Percentiles rank a stretch among this genome's conserved stretches.
phyloP scores from a whole-genome alignment of 495 filamentous ascomycete genomes.

The Penicillium diatomitis region DNA sequence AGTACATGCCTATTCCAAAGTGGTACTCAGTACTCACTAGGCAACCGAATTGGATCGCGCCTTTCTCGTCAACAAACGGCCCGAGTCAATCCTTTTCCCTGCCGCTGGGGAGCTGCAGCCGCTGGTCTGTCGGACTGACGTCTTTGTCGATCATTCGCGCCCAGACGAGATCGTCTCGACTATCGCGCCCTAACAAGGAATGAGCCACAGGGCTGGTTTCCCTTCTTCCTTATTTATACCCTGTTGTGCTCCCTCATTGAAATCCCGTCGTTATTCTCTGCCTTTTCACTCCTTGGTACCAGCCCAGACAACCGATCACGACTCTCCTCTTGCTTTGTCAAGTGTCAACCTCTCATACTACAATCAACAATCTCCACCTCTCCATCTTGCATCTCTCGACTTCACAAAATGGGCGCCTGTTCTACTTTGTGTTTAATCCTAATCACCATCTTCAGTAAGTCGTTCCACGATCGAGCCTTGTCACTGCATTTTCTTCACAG shows the following conservation, averaged over 20 bases:
- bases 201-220: too few relatives aligned
- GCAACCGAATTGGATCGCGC: too few relatives aligned
- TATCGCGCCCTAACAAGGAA: neutral
- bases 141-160: slow-evolving; percentile 5
- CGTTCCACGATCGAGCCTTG: too few relatives aligned
- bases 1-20: too few relatives aligned
- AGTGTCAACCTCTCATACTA: too few relatives aligned
- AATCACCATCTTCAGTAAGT: slow-evolving; percentile 51
- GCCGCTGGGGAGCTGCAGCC: neutral
- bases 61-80: too few relatives aligned
- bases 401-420: slow-evolving; percentile 30
- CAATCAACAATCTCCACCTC: neutral
- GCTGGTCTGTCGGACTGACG: slow-evolving; percentile 4
- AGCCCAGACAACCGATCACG: slow-evolving; percentile 3
- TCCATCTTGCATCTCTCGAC: neutral
- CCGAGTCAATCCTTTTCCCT: neutral
- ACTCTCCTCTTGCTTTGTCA: too few relatives aligned
- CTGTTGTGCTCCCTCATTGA: slow-evolving; percentile 20
- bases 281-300: slow-evolving; percentile 23
- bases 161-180: slow-evolving; percentile 10
- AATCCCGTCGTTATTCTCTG: neutral
- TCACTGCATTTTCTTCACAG: too few relatives aligned
- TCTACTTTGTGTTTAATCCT: slow-evolving; percentile 42
- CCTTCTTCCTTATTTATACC: slow-evolving; percentile 20
- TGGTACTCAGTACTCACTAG: too few relatives aligned